Evolutionary conservation across 1,139 yeast genomes (phyloP).

Genomic region (Diutina scorzettiae): DNA sequence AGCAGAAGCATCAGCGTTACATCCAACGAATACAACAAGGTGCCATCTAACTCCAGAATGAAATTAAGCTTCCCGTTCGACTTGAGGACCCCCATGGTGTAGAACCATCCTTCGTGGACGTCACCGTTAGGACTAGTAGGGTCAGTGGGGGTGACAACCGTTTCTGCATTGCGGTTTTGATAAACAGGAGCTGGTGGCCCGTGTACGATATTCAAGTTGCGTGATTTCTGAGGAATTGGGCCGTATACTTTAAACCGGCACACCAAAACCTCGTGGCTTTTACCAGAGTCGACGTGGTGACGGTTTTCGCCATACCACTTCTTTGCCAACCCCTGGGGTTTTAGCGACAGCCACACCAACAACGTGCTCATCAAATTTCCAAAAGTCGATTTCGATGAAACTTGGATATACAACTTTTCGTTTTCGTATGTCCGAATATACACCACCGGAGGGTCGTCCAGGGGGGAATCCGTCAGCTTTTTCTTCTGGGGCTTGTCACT

Average conservation of each 20-base stretch:
- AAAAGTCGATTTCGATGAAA: slow-evolving; percentile 32
- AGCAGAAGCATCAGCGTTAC: slow-evolving; percentile 44
- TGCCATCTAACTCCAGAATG: slow-evolving; percentile 54
- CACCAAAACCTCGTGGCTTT: slow-evolving; percentile 37
- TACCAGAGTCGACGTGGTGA: slow-evolving; percentile 8
- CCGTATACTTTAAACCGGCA: slow-evolving; percentile 58
- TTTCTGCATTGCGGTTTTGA: slow-evolving; percentile 7
- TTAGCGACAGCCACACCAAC: slow-evolving; percentile 53
- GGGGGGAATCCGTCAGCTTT: background rate
- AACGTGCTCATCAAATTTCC: slow-evolving; percentile 38
- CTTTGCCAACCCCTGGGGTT: slow-evolving; percentile 44
- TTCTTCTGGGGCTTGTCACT: background rate
- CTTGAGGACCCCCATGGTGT: slow-evolving; percentile 60
- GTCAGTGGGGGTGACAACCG: slow-evolving; percentile 6
- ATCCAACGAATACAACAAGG: slow-evolving; percentile 51
- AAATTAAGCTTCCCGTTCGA: slow-evolving; percentile 57
- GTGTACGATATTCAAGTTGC: slow-evolving; percentile 26
- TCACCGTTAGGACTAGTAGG: slow-evolving; percentile 9
- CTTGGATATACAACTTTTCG: slow-evolving; percentile 34
- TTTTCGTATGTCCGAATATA: slow-evolving; percentile 36
- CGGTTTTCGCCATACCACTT: slow-evolving; percentile 40
- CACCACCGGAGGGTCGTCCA: slow-evolving; percentile 29
- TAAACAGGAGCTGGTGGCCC: slow-evolving; percentile 39
- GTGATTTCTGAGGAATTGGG: slow-evolving; percentile 37
- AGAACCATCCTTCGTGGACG: slow-evolving; percentile 56